Percentiles rank a stretch among this genome's conserved stretches.
phyloP scores from a whole-genome alignment of 169 alveolate species.

The Eimeria maxima region DNA sequence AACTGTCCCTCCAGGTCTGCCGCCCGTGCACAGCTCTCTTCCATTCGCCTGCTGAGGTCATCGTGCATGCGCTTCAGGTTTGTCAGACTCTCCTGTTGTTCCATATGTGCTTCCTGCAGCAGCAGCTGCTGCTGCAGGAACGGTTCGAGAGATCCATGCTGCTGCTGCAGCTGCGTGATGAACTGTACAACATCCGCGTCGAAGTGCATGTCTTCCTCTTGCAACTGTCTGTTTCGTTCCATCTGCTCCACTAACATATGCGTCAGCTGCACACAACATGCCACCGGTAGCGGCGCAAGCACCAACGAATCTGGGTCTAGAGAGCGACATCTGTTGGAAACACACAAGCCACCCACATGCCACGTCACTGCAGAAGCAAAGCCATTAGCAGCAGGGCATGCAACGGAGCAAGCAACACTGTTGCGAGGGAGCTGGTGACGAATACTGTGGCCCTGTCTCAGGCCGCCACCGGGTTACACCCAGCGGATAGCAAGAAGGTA shows the following conservation, averaged over 20 bases:
- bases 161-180: constrained; percentile 69
- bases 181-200: constrained; percentile 69
- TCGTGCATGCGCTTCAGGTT: constrained; percentile 54
- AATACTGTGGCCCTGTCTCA: not conserved
- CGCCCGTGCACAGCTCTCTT: constrained; percentile 57
- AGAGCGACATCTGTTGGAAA: not conserved
- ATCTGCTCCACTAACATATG: constrained; percentile 61
- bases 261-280: constrained; percentile 69
- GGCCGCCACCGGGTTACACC: not conserved
- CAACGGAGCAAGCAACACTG: not conserved
- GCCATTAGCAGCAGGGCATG: constrained; percentile 2
- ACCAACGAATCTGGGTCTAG: not conserved
- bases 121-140: constrained; percentile 70
- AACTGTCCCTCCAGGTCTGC: constrained; percentile 34
- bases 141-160: constrained; percentile 71
- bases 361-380: not conserved
- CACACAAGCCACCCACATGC: not conserved
- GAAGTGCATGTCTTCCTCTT: constrained; percentile 73
- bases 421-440: not conserved
- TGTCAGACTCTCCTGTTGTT: constrained; percentile 42
- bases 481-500: not conserved
- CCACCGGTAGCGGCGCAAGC: not conserved
- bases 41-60: constrained; percentile 66
- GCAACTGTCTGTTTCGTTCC: constrained; percentile 63
- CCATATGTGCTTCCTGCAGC: constrained; percentile 28